Evolutionary conservation across 768 basidiomycete species (phyloP).

Genomic region (Hericium coralloides): DNA sequence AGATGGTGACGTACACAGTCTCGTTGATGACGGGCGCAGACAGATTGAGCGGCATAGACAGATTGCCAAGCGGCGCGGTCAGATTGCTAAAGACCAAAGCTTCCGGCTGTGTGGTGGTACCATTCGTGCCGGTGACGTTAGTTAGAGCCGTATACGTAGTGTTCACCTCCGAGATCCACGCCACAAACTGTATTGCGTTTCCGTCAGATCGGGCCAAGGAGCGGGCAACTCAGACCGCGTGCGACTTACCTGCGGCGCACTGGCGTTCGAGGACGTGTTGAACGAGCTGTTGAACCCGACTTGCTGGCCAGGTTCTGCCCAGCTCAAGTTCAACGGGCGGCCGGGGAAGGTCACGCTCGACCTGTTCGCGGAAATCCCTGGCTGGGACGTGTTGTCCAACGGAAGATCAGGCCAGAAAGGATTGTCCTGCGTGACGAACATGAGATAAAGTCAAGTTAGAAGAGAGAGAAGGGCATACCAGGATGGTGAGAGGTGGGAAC

Average conservation of each 20-base stretch:
- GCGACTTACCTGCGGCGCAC: conserved; percentile 28
- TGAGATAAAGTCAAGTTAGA: not conserved
- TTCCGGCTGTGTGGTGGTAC: conserved; percentile 39
- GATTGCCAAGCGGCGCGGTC: conserved; percentile 30
- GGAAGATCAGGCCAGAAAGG: conserved; percentile 18
- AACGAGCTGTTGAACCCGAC: conserved; percentile 43
- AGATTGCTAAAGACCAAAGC: conserved; percentile 34
- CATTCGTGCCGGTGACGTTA: conserved; percentile 26
- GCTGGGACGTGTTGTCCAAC: conserved; percentile 29
- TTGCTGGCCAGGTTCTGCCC: conserved; percentile 47
- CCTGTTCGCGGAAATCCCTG: conserved; percentile 48
- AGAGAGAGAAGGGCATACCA: conserved; percentile 20
- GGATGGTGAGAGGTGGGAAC: conserved; percentile 47
- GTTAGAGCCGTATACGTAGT: conserved; percentile 45
- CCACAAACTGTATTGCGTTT: conserved; percentile 30
- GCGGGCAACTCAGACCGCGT: too few relatives aligned
- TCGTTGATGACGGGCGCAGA: conserved; percentile 33
- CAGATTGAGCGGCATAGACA: conserved; percentile 20
- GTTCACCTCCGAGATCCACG: conserved; percentile 56
- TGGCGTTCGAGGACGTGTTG: conserved; percentile 39
- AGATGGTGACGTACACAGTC: conserved; percentile 28
- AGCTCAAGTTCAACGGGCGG: conserved; percentile 35
- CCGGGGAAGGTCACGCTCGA: conserved; percentile 41
- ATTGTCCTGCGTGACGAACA: conserved; percentile 20
- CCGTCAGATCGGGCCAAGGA: not conserved